phyloP scores from a whole-genome alignment of 148 eudicot species.

The Chenopodium berlandieri region DNA sequence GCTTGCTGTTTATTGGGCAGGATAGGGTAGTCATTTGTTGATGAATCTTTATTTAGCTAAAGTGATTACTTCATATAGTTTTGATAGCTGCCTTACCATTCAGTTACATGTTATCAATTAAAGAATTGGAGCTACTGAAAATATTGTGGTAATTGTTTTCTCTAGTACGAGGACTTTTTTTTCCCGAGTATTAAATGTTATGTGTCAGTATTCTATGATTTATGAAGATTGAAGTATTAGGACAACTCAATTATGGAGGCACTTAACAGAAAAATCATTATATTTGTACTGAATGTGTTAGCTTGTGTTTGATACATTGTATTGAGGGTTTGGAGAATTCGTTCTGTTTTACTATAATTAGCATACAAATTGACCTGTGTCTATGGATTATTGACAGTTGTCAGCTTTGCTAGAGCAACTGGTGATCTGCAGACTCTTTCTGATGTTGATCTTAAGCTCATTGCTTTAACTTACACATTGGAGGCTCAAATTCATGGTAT shows the following conservation, averaged over 20 bases:
- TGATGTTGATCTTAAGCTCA: constrained; percentile 92
- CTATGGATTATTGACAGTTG: constrained; percentile 42
- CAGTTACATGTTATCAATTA: background rate
- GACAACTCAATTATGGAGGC: background rate
- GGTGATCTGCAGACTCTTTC: constrained; percentile 97
- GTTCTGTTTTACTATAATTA: background rate
- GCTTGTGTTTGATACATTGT: background rate
- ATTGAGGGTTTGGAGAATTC: background rate
- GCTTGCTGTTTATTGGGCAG: background rate
- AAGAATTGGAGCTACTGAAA: background rate
- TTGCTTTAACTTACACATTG: constrained; percentile 89
- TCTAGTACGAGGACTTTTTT: background rate
- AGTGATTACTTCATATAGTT: background rate
- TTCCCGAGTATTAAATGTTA: background rate
- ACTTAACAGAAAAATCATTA: no score
- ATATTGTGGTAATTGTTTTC: background rate
- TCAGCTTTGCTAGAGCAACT: constrained; percentile 85
- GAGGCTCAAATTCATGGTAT: constrained; percentile 87
- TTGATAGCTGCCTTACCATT: background rate
- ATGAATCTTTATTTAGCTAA: no score
- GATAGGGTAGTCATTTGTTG: background rate
- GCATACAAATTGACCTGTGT: background rate
- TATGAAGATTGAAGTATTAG: background rate
- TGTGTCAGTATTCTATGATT: background rate
- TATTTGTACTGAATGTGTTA: background rate